Evolutionary conservation across 1,284 basidiomycete species (phyloP).

Genomic region (Cutaneotrichosporon spelunceum): DNA sequence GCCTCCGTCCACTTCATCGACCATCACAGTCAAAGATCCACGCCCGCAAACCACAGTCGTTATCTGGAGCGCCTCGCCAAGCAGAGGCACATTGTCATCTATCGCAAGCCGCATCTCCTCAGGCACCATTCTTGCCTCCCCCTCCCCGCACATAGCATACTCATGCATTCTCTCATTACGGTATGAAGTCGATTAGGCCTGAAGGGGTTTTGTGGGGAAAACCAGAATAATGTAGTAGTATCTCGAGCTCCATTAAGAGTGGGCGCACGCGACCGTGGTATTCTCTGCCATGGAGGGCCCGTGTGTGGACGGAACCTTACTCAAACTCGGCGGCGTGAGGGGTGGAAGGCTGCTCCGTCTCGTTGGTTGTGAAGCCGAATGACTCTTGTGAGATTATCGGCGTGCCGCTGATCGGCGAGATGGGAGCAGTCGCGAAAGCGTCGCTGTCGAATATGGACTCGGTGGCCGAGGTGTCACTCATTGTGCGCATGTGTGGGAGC

Average conservation of each 20-base stretch:
- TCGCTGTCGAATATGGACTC: background rate
- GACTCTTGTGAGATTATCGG: background rate
- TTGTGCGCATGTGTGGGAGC: constrained; percentile 1
- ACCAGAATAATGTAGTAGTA: background rate
- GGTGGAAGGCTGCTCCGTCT: background rate
- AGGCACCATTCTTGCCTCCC: too few species aligned
- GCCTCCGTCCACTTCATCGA: too few species aligned
- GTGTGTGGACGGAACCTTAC: background rate
- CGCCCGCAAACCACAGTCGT: too few species aligned
- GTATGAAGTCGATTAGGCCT: background rate
- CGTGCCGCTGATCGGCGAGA: background rate
- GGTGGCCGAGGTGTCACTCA: background rate
- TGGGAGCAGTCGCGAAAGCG: constrained; percentile 3
- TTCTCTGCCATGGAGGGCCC: background rate
- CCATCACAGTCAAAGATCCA: too few species aligned
- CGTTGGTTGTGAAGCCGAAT: background rate
- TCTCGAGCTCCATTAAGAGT: background rate
- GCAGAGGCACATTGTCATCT: too few species aligned
- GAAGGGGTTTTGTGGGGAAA: background rate
- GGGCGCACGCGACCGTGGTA: background rate
- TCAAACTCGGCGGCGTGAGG: background rate
- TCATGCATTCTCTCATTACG: background rate
- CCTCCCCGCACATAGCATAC: background rate
- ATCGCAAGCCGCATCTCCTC: too few species aligned
- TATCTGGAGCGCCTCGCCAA: too few species aligned